A percentile compares a stretch with the other conserved stretches of the same genome.
Evolutionary conservation across 169 alveolate species (phyloP).

Genomic region (Cryptosporidium ubiquitum): DNA sequence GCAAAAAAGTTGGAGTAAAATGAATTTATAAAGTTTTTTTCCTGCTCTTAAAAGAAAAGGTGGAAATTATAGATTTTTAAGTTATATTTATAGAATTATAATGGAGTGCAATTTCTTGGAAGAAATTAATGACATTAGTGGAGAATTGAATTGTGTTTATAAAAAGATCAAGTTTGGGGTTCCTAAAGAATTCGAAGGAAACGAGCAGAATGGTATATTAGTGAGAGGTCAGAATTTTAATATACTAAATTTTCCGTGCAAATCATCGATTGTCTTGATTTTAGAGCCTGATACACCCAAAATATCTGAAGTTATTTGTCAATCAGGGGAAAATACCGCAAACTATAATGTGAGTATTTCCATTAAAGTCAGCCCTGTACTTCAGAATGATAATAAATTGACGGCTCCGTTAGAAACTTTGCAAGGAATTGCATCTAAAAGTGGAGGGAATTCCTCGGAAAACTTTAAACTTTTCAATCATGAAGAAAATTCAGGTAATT

Average conservation of each 20-base stretch:
- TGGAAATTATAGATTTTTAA: not conserved
- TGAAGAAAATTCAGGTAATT: slow-evolving; percentile 6
- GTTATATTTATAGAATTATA: not conserved
- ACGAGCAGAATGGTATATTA: not conserved
- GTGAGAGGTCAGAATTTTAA: not conserved
- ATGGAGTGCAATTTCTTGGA: not conserved
- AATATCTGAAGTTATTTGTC: not conserved
- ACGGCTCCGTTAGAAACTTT: not conserved
- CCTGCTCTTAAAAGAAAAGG: not conserved
- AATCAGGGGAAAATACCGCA: not conserved
- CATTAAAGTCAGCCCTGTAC: not conserved
- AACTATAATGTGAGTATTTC: not conserved
- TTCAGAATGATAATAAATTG: not conserved
- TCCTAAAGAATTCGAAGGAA: not conserved
- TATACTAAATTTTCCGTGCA: not conserved
- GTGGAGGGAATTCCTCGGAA: not conserved
- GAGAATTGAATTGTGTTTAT: slow-evolving; percentile 4
- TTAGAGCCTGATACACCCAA: not conserved
- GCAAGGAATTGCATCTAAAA: not conserved
- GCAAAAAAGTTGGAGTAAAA: not conserved
- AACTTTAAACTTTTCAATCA: not conserved
- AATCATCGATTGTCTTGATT: not conserved
- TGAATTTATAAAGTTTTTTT: not conserved
- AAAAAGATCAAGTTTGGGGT: not conserved
- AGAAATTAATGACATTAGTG: not conserved